Base-by-base conservation (phyloP, 164 flowering plant genomes). In the Saururus chinensis region DNA sequence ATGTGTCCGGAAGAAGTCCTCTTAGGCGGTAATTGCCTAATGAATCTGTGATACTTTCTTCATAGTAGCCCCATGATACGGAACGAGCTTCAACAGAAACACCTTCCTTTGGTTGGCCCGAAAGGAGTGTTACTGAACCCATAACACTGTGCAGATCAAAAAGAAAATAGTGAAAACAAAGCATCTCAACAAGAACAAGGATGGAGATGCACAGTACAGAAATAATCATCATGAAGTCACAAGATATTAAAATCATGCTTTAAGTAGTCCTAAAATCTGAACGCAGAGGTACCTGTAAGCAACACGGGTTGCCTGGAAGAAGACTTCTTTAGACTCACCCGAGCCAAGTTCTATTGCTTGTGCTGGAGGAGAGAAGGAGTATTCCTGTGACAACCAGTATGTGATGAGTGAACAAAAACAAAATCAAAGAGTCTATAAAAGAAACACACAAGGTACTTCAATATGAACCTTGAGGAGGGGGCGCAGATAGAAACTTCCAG, bases 401-500 rank as follows among this genome's bases (percentile, higher is more conserved):
- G 25, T 7, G 57, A 54, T 22, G 21, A 37, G 25, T 37, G 55
- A 21, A n/a, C 11, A 20, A 20, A 53, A 10, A n/a, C 12, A 20
- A 2, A 52, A 23, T 19, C 6, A 53, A 53, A 22, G 7, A 57
- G 4, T 14, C 23, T 56, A 52, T n/a, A 30, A 41, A 4, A 45
- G 4, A 4, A 45, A 45, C 17, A 45, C 17, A 12, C 2, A 12
- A 12, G 14, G 17, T 45, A 45, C 14, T 12, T 7, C 0, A 45
- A 45, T 12, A 45, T 37, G 64, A 76, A 91, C 99, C 97, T 95
- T 95, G 20, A 95, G 84, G 60, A 95, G 74, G 57, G 99, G 96
- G 35, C 97, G 97, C 62, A 95, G 74, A 75, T 91, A 95, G 74
- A 91, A 95, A 64, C 82, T 89, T 62, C 99, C 99, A 54, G 99